These are phyloP conservation scores for Beauveria scarabaeidicola DNA, from an alignment of 2,329 filamentous ascomycete genomes.

Conservation along the genomic window DNA sequence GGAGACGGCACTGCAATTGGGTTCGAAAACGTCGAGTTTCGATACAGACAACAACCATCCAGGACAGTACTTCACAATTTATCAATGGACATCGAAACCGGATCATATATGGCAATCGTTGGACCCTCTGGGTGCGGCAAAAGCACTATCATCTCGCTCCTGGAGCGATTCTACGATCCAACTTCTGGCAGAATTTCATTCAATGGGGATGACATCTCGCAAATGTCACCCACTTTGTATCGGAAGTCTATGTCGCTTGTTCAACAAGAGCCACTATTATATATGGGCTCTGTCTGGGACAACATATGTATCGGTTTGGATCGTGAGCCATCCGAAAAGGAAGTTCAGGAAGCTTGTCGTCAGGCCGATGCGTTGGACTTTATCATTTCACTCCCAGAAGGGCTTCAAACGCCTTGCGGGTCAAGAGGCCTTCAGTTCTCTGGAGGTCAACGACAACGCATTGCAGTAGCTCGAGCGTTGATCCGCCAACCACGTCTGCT, in stretches of 20 bases:
- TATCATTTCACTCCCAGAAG: constrained; percentile 23
- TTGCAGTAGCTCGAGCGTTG: constrained; percentile 59
- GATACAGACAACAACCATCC: constrained; percentile 5
- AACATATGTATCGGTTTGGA: not conserved
- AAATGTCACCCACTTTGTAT: not conserved
- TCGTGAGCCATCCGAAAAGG: constrained; percentile 13
- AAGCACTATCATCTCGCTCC: not conserved
- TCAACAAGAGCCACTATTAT: not conserved
- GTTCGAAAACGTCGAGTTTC: constrained; percentile 9
- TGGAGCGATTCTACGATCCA: not conserved
- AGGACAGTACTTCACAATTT: constrained; percentile 23
- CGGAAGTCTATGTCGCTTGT: not conserved
- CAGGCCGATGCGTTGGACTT: constrained; percentile 42
- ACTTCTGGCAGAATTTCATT: not conserved
- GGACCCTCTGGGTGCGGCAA: not conserved
- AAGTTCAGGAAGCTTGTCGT: constrained; percentile 34
- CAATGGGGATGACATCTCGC: not conserved
- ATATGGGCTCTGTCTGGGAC: not conserved
- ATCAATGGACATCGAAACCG: constrained; percentile 15
- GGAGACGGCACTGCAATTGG: not conserved
- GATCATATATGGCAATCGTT: not conserved
- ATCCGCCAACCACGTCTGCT: constrained; percentile 53
- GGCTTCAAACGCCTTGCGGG: constrained; percentile 51
- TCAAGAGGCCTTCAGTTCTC: constrained; percentile 55
- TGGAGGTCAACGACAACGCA: constrained; percentile 57